phyloP scores from a whole-genome alignment of 164 flowering plant species.

The Tetracentron sinense region DNA sequence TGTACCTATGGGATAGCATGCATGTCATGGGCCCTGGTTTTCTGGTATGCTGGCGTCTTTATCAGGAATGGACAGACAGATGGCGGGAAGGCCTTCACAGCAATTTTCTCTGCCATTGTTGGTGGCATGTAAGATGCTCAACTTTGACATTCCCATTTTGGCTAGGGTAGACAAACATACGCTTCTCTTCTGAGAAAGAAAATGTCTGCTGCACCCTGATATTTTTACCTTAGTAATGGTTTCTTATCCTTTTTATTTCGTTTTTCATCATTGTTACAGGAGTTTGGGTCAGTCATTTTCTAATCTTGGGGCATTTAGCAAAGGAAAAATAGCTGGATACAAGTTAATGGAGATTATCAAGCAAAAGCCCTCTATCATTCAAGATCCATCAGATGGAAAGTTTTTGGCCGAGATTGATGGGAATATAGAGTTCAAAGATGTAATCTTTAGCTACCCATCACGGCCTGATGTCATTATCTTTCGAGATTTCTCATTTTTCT shows the following conservation, averaged over 20 bases:
- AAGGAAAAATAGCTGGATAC: conserved; percentile 93
- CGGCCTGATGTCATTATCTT: conserved; percentile 87
- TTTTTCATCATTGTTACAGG: conserved; percentile 42
- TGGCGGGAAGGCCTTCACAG: conserved; percentile 97
- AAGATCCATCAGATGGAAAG: conserved; percentile 60
- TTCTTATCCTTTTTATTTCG: background rate
- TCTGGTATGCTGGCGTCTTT: conserved; percentile 98
- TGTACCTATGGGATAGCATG: conserved; percentile 95
- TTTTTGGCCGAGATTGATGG: conserved; percentile 70
- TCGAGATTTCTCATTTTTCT: conserved; percentile 64
- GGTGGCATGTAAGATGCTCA: conserved; percentile 87
- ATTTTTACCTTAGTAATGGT: too few relatives aligned
- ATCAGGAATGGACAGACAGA: conserved; percentile 87
- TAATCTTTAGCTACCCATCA: conserved; percentile 91
- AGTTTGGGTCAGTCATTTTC: conserved; percentile 98
- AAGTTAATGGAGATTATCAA: conserved; percentile 91
- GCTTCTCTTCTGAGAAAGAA: too few relatives aligned
- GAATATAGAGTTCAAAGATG: conserved; percentile 84
- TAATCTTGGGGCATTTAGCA: conserved; percentile 95
- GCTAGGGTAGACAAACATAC: too few relatives aligned
- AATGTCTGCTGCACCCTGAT: too few relatives aligned
- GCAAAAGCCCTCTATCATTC: conserved; percentile 76
- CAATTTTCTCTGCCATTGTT: conserved; percentile 96
- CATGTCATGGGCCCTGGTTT: conserved; percentile 99
- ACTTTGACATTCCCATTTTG: too few relatives aligned